Percentiles rank a stretch among this genome's conserved stretches.
Conservation (phyloP, 2,329 filamentous ascomycete species). For the Pseudocercospora musae region DNA sequence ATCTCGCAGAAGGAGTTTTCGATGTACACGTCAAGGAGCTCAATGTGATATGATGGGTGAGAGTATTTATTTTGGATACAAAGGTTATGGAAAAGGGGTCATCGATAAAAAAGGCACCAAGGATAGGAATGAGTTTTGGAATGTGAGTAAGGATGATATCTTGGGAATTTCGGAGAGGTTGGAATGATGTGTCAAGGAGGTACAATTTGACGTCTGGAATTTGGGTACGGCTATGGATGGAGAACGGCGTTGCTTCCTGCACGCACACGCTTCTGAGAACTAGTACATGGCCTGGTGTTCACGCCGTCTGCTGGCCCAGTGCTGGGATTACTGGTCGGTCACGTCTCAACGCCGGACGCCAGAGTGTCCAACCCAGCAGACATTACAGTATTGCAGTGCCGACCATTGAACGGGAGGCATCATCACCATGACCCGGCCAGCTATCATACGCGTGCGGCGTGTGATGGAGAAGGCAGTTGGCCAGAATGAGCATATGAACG, state of each 20-base stretch:
- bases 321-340: not conserved
- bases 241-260: not conserved
- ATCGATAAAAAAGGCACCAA: constrained; percentile 49
- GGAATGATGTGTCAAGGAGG: no score
- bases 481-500: no score
- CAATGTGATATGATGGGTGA: constrained; percentile 53
- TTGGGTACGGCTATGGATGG: no score
- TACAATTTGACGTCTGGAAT: no score
- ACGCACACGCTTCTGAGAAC: not conserved
- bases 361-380: not conserved
- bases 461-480: not conserved
- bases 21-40: constrained; percentile 48
- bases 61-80: constrained; percentile 54
- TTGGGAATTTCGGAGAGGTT: constrained; percentile 38
- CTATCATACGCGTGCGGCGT: no score
- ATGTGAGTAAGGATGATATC: constrained; percentile 55
- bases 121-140: constrained; percentile 56
- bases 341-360: not conserved
- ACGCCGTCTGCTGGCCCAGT: no score
- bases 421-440: not conserved
- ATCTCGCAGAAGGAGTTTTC: constrained; percentile 47
- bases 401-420: not conserved
- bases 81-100: constrained; percentile 33
- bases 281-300: not conserved
- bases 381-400: no score